Percentiles rank a stretch among this genome's conserved stretches.
phyloP scores from a whole-genome alignment of 2,329 filamentous ascomycete genomes.

The Cryphonectria carpinicola region DNA sequence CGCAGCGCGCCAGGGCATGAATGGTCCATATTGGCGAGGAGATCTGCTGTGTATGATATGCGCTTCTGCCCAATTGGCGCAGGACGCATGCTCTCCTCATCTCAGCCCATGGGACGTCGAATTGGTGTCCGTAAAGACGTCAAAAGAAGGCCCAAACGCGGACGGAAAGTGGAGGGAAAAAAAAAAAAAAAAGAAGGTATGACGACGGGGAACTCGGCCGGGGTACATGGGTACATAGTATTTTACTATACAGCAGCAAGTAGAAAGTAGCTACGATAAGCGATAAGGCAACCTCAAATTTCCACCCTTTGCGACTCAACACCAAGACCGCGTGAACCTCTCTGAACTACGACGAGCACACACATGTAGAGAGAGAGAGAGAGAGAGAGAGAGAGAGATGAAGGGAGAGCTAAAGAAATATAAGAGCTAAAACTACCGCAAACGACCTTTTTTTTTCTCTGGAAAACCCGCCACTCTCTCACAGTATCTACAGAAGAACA shows the following conservation, averaged over 20 bases:
- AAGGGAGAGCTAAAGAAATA: too few species aligned
- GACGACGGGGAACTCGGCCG: conserved; percentile 10
- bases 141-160: background rate
- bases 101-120: conserved; percentile 34
- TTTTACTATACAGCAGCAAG: background rate
- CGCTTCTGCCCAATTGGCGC: conserved; percentile 36
- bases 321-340: background rate
- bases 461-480: background rate
- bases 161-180: background rate
- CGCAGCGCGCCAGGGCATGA: conserved; percentile 8
- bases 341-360: background rate
- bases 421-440: background rate
- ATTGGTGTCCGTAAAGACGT: background rate
- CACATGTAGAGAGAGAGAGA: background rate
- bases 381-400: background rate
- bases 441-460: background rate
- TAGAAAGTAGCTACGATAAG: conserved; percentile 26
- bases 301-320: conserved; percentile 10
- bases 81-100: conserved; percentile 40
- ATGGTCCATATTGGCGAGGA: conserved; percentile 12
- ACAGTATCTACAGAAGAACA: background rate
- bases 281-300: conserved; percentile 28
- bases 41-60: conserved; percentile 10
- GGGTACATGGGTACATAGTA: background rate
- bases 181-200: conserved; percentile 4